Evolutionary conservation across 345 rosid genomes (phyloP), one percentile per base, ranked within the genome.

Genomic region (Excoecaria cochinchinensis): DNA sequence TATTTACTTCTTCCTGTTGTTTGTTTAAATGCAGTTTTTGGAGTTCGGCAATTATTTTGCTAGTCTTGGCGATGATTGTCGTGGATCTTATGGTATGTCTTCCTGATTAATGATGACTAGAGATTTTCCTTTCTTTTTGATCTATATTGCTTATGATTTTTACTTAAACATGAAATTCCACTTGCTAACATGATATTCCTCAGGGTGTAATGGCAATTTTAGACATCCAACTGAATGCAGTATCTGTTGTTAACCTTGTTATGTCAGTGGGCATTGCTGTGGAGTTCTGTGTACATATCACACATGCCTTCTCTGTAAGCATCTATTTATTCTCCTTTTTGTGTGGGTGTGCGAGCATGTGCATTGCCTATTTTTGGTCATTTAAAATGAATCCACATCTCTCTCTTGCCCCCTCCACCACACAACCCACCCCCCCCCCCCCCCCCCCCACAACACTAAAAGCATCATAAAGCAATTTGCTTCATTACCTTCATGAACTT

Each of bases 181-280:
- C 38, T 40, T 48, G 21, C 73, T 81, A 76, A 74, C 70, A 67
- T 63, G 71, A 59, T 89, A 80, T 69, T 80, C 78, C 67, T n/a
- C 90, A 95, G 99, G 99, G 99, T 19, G 92, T 93, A 71, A 95
- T 95, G 98, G 95, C 97, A 58, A 82, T 91, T 79, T 84, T 93
- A 73, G 69, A 82, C 60, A 95, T 95, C 82, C 99, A 95, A 86
- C 88, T 95, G 77, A 95, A 95, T 66, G 99, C 99, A 51, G 77
- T 95, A 63, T 95, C 99, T 0, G 97, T 95, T 62, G 99, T 95
- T 74, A 95, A 95, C 88, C 90, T 95, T 64, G 83, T 95, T 71
- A 92, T 95, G 99, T 80, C 99, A 25, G 98, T 93, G 66, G 98
- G 99, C 70, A 93, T 93, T 69, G 92, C 93, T 11, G 97, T 93